These are phyloP conservation scores for Schoenoplectus triqueter DNA, from an alignment of 202 grass and related monocot genomes.

Conservation along the genomic window DNA sequence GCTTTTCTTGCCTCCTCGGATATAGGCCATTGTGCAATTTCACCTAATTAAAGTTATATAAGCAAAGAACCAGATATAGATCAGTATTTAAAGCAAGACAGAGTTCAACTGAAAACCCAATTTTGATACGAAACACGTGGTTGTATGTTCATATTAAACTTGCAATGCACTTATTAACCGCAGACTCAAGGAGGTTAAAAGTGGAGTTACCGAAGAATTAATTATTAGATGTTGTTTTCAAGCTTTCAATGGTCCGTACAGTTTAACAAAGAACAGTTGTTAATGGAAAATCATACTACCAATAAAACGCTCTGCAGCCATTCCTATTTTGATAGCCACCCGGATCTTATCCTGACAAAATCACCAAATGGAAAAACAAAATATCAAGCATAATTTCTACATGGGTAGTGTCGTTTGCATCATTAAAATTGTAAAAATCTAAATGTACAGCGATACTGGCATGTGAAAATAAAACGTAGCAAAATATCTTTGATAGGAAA, in stretches of 20 bases:
- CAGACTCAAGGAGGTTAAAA: not conserved
- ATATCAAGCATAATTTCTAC: slow-evolving; percentile 13
- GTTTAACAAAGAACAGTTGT: slow-evolving; percentile 6
- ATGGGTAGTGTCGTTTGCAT: not conserved
- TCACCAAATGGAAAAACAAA: slow-evolving; percentile 3
- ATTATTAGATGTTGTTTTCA: not conserved
- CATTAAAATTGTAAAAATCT: not conserved
- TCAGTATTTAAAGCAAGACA: slow-evolving; percentile 21
- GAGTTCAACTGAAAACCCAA: slow-evolving; percentile 33
- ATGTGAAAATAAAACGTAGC: no score
- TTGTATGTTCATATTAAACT: not conserved
- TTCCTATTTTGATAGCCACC: slow-evolving; percentile 75
- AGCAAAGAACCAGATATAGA: slow-evolving; percentile 15
- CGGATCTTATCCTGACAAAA: slow-evolving; percentile 66
- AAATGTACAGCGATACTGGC: not conserved
- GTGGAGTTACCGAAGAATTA: not conserved
- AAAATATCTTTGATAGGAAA: no score
- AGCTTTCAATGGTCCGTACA: not conserved
- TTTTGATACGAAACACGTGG: slow-evolving; percentile 1
- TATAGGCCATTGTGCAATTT: slow-evolving; percentile 54
- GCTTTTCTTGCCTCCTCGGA: slow-evolving; percentile 52
- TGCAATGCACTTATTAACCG: not conserved
- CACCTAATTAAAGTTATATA: slow-evolving; percentile 37
- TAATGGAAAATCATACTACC: slow-evolving; percentile 49
- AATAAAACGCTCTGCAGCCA: slow-evolving; percentile 74